A percentile compares a stretch with the other conserved stretches of the same genome.
These are phyloP conservation scores for Hypoxylon sp. DNA, from an alignment of 2,329 filamentous ascomycete genomes.

Conservation along the genomic window DNA sequence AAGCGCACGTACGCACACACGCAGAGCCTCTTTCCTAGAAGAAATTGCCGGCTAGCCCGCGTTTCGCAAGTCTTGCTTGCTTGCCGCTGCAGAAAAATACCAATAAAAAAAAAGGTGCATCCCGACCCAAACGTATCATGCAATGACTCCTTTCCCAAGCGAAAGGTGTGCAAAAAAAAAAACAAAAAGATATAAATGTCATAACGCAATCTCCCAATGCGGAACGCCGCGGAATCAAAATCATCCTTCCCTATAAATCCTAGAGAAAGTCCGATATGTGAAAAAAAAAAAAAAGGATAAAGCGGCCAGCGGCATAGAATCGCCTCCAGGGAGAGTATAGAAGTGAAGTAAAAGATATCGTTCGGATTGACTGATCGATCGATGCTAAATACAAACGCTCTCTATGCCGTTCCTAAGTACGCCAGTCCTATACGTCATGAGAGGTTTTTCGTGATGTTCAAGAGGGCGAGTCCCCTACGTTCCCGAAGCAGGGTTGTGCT, in stretches of 20 bases:
- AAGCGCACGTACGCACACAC: constrained; percentile 2
- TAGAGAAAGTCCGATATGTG: constrained; percentile 35
- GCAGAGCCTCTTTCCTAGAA: constrained; percentile 16
- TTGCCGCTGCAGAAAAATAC: constrained; percentile 20
- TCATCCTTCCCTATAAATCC: constrained; percentile 24
- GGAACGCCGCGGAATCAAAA: constrained; percentile 33
- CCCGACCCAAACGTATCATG: constrained; percentile 21
- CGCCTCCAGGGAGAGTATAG: constrained; percentile 26
- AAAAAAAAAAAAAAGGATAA: constrained; percentile 24
- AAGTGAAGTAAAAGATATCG: constrained; percentile 28
- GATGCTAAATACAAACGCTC: constrained; percentile 40
- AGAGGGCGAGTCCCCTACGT: constrained; percentile 8
- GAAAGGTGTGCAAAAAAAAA: constrained; percentile 6
- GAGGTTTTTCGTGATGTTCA: constrained; percentile 22
- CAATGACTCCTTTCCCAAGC: constrained; percentile 21
- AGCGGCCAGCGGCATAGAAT: constrained; percentile 23
- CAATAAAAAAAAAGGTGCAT: constrained; percentile 6
- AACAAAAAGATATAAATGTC: constrained; percentile 14
- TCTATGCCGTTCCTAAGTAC: constrained; percentile 37
- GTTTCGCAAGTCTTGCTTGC: constrained; percentile 24
- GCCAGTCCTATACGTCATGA: constrained; percentile 36
- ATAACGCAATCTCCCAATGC: constrained; percentile 12
- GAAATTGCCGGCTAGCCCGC: constrained; percentile 31
- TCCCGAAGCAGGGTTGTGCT: constrained; percentile 19
- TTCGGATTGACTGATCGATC: constrained; percentile 24